Evolutionary conservation across 192 early-diverging fungal species (phyloP).

Genomic region (Linnemannia hyalina): DNA sequence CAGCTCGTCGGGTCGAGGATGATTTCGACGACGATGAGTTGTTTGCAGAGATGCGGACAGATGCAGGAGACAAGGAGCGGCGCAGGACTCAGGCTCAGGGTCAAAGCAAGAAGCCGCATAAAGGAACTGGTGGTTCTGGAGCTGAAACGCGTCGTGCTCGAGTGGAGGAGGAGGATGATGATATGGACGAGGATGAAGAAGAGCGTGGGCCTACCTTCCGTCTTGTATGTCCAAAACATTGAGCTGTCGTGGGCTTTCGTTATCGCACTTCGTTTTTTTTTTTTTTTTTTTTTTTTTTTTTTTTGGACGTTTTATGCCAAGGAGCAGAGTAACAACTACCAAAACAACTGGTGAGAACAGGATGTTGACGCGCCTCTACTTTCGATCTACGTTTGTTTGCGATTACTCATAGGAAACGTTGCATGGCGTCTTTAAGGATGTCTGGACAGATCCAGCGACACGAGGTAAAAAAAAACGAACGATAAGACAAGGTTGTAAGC

Average conservation of each 20-base stretch:
- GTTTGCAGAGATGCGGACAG: not conserved
- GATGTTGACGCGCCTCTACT: not conserved
- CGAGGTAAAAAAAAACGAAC: conserved; percentile 33
- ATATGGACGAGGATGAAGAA: conserved; percentile 20
- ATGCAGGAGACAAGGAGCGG: not conserved
- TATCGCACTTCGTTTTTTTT: not conserved
- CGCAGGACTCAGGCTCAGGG: not conserved
- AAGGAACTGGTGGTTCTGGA: not conserved
- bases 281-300: not conserved
- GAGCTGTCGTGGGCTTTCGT: not conserved
- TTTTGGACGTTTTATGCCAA: not conserved
- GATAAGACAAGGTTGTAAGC: no score
- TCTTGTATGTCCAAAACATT: conserved; percentile 14
- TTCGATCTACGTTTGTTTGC: not conserved
- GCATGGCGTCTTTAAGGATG: conserved; percentile 45
- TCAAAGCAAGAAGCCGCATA: not conserved
- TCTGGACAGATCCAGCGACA: conserved; percentile 49
- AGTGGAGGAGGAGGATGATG: not conserved
- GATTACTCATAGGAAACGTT: conserved; percentile 50
- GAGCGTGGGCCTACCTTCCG: conserved; percentile 18
- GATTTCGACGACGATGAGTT: conserved; percentile 30
- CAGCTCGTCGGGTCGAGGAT: conserved; percentile 11
- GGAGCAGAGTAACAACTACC: not conserved
- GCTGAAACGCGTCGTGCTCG: not conserved
- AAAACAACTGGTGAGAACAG: not conserved